These are phyloP conservation scores for Trichosanthes truncata DNA, from an alignment of 306 rosid species.

Conservation along the genomic window DNA sequence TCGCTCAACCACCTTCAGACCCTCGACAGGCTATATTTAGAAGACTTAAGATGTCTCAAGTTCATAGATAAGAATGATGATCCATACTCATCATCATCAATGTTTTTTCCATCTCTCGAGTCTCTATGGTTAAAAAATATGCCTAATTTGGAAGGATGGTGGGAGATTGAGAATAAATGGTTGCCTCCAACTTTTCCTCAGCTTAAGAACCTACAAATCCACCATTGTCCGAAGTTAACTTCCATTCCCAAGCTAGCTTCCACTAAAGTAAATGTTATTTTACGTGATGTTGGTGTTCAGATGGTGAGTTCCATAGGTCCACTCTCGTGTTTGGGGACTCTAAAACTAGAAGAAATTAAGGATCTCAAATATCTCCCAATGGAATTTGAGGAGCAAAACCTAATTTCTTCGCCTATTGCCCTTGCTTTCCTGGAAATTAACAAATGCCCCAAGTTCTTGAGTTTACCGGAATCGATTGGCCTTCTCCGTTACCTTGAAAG, in stretches of 20 bases:
- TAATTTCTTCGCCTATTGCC: background rate
- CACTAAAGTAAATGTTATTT: background rate
- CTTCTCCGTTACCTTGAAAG: background rate
- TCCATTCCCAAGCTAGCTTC: background rate
- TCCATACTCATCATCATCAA: background rate
- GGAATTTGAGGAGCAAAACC: background rate
- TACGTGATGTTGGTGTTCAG: background rate
- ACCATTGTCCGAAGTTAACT: background rate
- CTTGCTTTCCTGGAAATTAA: background rate
- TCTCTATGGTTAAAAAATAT: background rate
- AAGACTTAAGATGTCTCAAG: background rate
- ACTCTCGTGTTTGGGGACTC: background rate
- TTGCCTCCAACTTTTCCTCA: background rate
- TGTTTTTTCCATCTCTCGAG: background rate
- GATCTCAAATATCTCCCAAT: background rate
- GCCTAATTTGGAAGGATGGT: constrained; percentile 7
- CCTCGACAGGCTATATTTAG: background rate
- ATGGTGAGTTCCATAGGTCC: background rate
- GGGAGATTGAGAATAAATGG: background rate
- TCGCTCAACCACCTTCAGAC: background rate
- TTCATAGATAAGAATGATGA: background rate
- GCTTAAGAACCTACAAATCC: background rate
- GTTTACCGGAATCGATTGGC: background rate
- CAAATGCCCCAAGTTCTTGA: background rate
- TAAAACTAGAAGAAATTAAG: background rate